phyloP scores from a whole-genome alignment of 108 stramenopile genomes.

The Schizochytrium sp. region DNA sequence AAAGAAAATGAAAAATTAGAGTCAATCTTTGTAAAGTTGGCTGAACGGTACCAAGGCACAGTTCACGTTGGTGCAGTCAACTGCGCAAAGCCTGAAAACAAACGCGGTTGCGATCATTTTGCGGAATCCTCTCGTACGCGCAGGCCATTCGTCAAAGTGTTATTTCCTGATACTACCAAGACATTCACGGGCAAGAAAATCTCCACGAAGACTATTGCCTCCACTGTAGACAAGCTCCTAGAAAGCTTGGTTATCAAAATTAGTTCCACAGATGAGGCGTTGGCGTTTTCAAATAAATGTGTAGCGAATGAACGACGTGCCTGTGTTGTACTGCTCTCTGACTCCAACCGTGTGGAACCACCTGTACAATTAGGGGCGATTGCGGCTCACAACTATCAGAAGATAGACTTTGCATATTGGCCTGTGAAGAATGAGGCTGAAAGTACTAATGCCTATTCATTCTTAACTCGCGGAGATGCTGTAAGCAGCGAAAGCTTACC shows the following conservation, averaged over 20 bases:
- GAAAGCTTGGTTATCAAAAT: neutral
- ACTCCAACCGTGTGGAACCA: neutral
- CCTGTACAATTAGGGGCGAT: neutral
- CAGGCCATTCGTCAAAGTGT: neutral
- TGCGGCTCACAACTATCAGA: slow-evolving; percentile 32
- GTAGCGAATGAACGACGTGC: slow-evolving; percentile 6
- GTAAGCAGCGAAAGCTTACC: neutral
- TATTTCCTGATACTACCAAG: neutral
- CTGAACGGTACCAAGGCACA: slow-evolving; percentile 47
- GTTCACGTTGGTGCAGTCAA: slow-evolving; percentile 37
- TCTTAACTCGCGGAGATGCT: neutral
- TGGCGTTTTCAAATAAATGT: neutral
- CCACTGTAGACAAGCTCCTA: neutral
- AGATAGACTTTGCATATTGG: slow-evolving; percentile 45
- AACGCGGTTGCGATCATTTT: slow-evolving; percentile 39
- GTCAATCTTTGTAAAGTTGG: slow-evolving; percentile 41
- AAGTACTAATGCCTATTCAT: neutral
- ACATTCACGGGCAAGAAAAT: neutral
- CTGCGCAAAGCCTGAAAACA: slow-evolving; percentile 19
- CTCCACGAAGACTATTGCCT: slow-evolving; percentile 30
- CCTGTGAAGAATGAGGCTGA: neutral
- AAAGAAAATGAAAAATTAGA: slow-evolving; percentile 25
- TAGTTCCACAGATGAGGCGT: neutral
- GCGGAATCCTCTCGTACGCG: neutral
- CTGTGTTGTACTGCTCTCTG: slow-evolving; percentile 34